These are phyloP conservation scores for Theobroma grandiflorum DNA, from an alignment of 441 rosid genomes.

Conservation along the genomic window DNA sequence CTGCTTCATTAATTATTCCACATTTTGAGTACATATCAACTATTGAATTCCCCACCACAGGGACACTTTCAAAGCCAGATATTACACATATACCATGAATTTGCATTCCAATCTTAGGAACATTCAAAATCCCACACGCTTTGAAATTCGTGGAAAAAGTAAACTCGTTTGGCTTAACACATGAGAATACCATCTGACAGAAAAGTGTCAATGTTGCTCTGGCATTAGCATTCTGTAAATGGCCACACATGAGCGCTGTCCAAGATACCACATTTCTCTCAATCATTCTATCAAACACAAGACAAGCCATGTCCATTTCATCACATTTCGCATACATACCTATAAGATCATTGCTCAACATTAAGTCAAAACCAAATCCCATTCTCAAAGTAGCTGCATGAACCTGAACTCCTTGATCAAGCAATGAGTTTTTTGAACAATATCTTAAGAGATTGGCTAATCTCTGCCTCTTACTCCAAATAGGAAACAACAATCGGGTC, in stretches of 20 bases:
- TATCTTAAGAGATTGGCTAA: constrained; percentile 58
- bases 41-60: constrained; percentile 78
- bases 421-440: constrained; percentile 64
- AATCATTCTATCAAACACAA: constrained; percentile 81
- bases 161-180: constrained; percentile 75
- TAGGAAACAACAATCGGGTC: constrained; percentile 26
- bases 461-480: constrained; percentile 58
- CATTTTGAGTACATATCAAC: constrained; percentile 84
- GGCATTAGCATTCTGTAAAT: constrained; percentile 55
- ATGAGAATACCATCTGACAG: constrained; percentile 50
- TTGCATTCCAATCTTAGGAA: constrained; percentile 57
- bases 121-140: constrained; percentile 65
- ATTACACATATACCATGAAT: constrained; percentile 66
- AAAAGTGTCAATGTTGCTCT: constrained; percentile 48
- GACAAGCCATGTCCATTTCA: constrained; percentile 47
- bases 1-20: constrained; percentile 67
- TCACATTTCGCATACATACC: constrained; percentile 78
- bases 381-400: constrained; percentile 58
- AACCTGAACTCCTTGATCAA: constrained; percentile 67
- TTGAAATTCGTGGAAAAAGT: constrained; percentile 73
- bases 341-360: constrained; percentile 65
- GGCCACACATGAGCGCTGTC: constrained; percentile 85
- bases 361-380: constrained; percentile 57
- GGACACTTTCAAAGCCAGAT: constrained; percentile 54
- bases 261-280: constrained; percentile 91